These are phyloP conservation scores for Coemansia sp. DNA, from an alignment of 192 early-diverging fungal genomes.

Conservation along the genomic window DNA sequence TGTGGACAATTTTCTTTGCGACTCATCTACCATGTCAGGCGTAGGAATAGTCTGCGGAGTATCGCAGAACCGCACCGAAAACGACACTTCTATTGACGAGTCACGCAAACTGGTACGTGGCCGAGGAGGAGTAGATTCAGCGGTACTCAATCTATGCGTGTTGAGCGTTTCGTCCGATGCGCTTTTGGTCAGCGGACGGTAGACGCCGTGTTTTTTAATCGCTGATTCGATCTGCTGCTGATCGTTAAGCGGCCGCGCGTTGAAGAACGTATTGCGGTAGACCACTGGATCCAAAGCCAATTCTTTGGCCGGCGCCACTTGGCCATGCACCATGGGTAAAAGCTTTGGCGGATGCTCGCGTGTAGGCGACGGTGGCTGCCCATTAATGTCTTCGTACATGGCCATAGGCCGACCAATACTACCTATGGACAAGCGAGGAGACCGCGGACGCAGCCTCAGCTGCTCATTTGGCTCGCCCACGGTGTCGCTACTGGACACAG, in stretches of 20 bases:
- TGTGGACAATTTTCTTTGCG: neutral
- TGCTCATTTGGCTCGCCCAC: slow-evolving; percentile 9
- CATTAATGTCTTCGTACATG: slow-evolving; percentile 24
- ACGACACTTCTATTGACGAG: neutral
- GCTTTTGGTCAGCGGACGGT: slow-evolving; percentile 16
- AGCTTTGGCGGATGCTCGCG: slow-evolving; percentile 33
- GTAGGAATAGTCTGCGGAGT: slow-evolving; percentile 12
- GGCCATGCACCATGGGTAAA: slow-evolving; percentile 26
- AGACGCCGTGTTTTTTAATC: neutral
- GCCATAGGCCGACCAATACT: slow-evolving; percentile 18
- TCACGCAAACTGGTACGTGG: neutral
- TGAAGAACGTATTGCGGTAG: slow-evolving; percentile 49
- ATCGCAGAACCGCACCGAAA: slow-evolving; percentile 13
- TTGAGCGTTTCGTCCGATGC: slow-evolving; percentile 40
- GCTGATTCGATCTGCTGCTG: slow-evolving; percentile 21
- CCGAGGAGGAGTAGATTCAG: neutral
- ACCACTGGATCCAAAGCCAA: slow-evolving; percentile 29
- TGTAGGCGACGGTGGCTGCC: slow-evolving; percentile 23
- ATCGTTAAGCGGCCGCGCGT: slow-evolving; percentile 27
- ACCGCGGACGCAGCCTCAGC: slow-evolving; percentile 5
- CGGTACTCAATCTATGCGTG: neutral
- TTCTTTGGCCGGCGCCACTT: slow-evolving; percentile 9
- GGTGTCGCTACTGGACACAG: slow-evolving; percentile 38
- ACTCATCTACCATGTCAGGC: neutral
- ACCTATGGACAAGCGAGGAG: slow-evolving; percentile 21